Percentiles rank a stretch among this genome's conserved stretches.
Conservation (phyloP, 2,329 filamentous ascomycete species). For the Colletotrichum spaethianum region DNA sequence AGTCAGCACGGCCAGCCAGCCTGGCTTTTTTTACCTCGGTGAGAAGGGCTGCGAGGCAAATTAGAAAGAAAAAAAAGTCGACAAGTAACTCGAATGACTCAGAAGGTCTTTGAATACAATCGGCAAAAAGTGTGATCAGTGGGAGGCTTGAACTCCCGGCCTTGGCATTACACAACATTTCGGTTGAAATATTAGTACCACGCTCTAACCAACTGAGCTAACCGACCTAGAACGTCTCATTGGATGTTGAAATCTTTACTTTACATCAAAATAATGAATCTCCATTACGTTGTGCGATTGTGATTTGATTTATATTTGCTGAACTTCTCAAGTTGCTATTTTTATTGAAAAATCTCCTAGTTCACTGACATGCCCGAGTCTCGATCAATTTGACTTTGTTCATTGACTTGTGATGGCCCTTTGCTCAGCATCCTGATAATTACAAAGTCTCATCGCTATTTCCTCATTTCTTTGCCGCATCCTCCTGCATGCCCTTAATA, state of each 20-base stretch:
- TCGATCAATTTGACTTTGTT: neutral
- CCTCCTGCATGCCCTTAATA: conserved; percentile 77
- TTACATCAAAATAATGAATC: too few species aligned
- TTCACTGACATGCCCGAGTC: neutral
- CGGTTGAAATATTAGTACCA: conserved; percentile 37
- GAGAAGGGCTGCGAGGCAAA: too few species aligned
- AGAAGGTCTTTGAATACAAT: too few species aligned
- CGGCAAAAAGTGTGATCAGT: conserved; percentile 28
- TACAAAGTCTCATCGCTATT: neutral
- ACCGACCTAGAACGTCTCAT: conserved; percentile 17
- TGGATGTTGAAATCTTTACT: neutral
- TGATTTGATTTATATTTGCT: too few species aligned
- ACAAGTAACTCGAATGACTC: neutral
- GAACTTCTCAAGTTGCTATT: too few species aligned
- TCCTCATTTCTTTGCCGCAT: conserved; percentile 64
- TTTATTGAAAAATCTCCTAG: too few species aligned
- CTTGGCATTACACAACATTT: conserved; percentile 35
- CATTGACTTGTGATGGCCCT: neutral
- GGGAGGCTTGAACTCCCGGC: conserved; percentile 41
- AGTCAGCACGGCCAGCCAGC: neutral
- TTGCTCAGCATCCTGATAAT: neutral
- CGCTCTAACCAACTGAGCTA: conserved; percentile 42
- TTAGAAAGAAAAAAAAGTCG: neutral
- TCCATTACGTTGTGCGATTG: neutral
- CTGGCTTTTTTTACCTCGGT: neutral